phyloP scores from a whole-genome alignment of 1,284 basidiomycete genomes.

The Termitomyces sp. region DNA sequence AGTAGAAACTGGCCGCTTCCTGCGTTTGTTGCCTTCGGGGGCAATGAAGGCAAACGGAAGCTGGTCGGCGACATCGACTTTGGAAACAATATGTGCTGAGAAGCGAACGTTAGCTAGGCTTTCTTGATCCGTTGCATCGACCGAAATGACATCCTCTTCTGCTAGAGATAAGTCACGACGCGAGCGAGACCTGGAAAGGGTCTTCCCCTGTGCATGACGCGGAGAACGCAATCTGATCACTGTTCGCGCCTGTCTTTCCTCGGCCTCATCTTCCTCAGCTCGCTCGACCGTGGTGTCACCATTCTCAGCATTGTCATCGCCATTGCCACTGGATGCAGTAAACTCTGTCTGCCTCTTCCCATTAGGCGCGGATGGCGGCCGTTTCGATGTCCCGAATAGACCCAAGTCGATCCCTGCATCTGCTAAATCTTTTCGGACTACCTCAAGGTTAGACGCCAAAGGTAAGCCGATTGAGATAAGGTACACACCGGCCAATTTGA shows the following conservation, averaged over 20 bases:
- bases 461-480: not conserved
- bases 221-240: constrained; percentile 66
- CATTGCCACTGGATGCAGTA: constrained; percentile 20
- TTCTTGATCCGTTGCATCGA: constrained; percentile 54
- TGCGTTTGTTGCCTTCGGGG: constrained; percentile 49
- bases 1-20: constrained; percentile 29
- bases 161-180: constrained; percentile 57
- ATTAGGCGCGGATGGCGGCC: constrained; percentile 15
- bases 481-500: constrained; percentile 55
- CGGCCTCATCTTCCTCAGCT: constrained; percentile 38
- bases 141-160: constrained; percentile 45
- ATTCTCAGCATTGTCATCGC: constrained; percentile 15
- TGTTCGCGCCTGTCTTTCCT: constrained; percentile 54
- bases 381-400: constrained; percentile 51
- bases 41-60: constrained; percentile 76
- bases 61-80: constrained; percentile 45
- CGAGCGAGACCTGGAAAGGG: constrained; percentile 63
- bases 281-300: constrained; percentile 25
- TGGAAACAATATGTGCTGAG: constrained; percentile 60
- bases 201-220: constrained; percentile 33
- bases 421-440: constrained; percentile 55
- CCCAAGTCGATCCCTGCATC: constrained; percentile 67
- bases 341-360: constrained; percentile 31
- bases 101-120: constrained; percentile 72
- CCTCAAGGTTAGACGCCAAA: constrained; percentile 7